Percentiles rank a stretch among this genome's conserved stretches.
phyloP scores from a whole-genome alignment of 176 grass and related monocot genomes.

The Carex pumila region DNA sequence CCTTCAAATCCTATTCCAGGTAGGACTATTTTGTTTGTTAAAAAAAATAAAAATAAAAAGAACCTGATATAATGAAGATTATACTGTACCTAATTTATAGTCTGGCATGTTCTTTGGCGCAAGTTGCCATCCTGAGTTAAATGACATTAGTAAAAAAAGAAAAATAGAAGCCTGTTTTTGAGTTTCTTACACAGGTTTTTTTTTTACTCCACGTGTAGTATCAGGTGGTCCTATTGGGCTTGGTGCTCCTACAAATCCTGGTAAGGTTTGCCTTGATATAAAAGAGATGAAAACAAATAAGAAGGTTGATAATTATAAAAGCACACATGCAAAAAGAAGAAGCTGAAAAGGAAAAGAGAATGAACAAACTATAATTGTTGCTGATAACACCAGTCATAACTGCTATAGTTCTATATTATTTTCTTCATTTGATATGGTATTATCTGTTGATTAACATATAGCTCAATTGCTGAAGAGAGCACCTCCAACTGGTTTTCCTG shows the following conservation, averaged over 20 bases:
- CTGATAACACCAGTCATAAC: background rate
- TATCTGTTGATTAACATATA: conserved; percentile 23
- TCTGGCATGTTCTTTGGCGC: background rate
- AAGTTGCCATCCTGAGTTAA: background rate
- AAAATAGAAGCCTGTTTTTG: background rate
- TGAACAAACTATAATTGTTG: background rate
- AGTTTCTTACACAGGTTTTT: background rate
- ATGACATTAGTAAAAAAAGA: background rate
- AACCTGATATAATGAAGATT: background rate
- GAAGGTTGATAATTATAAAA: background rate
- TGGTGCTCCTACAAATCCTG: conserved; percentile 23
- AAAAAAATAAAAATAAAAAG: background rate
- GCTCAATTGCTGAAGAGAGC: conserved; percentile 85
- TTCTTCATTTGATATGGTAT: background rate
- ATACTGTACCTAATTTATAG: background rate
- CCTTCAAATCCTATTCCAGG: conserved; percentile 27
- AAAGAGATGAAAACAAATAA: background rate
- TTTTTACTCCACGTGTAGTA: conserved; percentile 7
- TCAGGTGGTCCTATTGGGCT: conserved; percentile 18
- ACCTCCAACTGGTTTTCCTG: conserved; percentile 58
- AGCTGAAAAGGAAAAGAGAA: background rate
- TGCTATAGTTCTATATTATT: background rate
- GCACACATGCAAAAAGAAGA: background rate
- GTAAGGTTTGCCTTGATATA: background rate
- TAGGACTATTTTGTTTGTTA: background rate